Conservation (phyloP, 495 filamentous ascomycete genomes). For the Massariosphaeria phaeospora region DNA sequence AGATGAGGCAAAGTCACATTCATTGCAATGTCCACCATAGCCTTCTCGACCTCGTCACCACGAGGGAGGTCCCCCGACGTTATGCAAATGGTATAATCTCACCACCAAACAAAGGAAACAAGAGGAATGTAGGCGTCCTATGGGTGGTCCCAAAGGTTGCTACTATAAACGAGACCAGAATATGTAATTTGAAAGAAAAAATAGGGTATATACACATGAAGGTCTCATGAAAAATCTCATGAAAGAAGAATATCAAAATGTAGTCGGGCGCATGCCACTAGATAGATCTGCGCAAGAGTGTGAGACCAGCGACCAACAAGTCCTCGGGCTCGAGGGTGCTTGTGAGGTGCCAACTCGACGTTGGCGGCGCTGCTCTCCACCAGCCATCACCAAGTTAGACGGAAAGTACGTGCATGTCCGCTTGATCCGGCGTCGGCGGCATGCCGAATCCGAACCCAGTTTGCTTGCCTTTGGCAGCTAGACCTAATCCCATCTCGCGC, state of each 20-base stretch:
- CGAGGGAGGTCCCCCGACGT: background rate
- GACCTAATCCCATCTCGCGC: constrained; percentile 84
- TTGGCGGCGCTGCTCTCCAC: constrained; percentile 28
- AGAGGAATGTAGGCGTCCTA: background rate
- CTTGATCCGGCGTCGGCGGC: constrained; percentile 15
- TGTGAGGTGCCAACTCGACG: constrained; percentile 24
- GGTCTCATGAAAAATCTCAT: background rate
- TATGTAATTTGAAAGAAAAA: background rate
- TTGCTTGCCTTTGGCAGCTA: constrained; percentile 51
- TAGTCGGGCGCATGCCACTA: background rate
- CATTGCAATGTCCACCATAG: too few species aligned
- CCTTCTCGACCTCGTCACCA: too few species aligned
- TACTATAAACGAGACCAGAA: background rate
- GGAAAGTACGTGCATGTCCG: constrained; percentile 29
- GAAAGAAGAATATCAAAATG: constrained; percentile 7
- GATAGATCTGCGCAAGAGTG: background rate
- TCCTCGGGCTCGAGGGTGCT: background rate
- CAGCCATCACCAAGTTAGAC: constrained; percentile 19
- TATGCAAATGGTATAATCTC: constrained; percentile 4
- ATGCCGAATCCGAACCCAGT: constrained; percentile 4
- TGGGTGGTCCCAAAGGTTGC: background rate
- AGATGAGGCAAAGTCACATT: too few species aligned
- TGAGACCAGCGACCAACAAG: constrained; percentile 33
- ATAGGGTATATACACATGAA: constrained; percentile 3
- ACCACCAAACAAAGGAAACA: background rate